phyloP scores from a whole-genome alignment of 306 rosid genomes.

The Macrotyloma uniflorum region DNA sequence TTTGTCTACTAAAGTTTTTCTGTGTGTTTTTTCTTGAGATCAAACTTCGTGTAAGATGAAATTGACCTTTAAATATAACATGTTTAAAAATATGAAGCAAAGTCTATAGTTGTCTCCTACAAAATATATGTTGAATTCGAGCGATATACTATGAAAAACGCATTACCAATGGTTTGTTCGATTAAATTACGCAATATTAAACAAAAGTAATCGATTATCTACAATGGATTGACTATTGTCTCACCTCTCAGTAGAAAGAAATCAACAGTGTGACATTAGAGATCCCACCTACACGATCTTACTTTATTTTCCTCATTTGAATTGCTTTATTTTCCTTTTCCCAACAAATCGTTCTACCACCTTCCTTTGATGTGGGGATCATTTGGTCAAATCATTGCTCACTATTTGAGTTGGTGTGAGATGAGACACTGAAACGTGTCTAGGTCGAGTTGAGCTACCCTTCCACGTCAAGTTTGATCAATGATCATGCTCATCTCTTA shows the following conservation, averaged over 20 bases:
- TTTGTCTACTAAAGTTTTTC: not conserved
- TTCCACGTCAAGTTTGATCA: conserved; percentile 14
- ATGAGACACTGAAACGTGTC: not conserved
- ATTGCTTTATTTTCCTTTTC: not conserved
- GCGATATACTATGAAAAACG: not conserved
- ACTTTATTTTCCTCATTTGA: not conserved
- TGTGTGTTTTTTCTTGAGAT: not conserved
- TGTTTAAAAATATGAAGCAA: not conserved
- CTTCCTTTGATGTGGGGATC: not conserved
- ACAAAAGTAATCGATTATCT: not conserved
- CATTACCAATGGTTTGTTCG: not conserved
- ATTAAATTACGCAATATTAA: not conserved
- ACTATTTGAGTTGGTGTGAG: conserved; percentile 1
- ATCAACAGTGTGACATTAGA: not conserved
- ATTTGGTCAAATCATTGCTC: not conserved
- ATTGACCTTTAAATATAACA: not conserved
- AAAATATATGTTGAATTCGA: not conserved
- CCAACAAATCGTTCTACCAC: not conserved
- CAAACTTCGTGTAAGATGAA: not conserved
- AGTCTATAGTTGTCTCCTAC: not conserved
- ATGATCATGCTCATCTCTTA: not conserved
- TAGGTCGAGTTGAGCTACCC: not conserved
- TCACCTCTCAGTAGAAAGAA: not conserved
- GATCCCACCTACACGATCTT: not conserved
- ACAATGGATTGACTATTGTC: not conserved